Percentiles rank a stretch among this genome's conserved stretches.
These are phyloP conservation scores for Calonectria fujianensis DNA, from an alignment of 2,329 filamentous ascomycete genomes.

Conservation along the genomic window DNA sequence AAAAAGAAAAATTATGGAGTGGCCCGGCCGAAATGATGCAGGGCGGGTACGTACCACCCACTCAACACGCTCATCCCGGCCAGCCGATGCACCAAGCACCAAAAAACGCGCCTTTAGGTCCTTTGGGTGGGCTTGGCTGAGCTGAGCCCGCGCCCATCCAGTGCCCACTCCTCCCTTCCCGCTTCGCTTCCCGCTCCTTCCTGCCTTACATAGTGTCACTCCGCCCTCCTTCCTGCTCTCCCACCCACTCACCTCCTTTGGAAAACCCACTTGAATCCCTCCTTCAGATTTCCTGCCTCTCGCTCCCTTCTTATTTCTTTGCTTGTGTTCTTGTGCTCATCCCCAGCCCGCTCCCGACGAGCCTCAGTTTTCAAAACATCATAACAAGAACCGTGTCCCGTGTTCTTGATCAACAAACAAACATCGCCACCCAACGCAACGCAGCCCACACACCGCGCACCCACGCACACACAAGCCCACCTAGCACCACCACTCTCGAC, in stretches of 20 bases:
- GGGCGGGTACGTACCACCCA: slow-evolving; percentile 32
- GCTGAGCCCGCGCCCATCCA: slow-evolving; percentile 27
- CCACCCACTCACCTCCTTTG: slow-evolving; percentile 35
- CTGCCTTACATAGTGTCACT: slow-evolving; percentile 29
- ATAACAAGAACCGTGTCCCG: slow-evolving; percentile 32
- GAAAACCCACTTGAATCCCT: slow-evolving; percentile 37
- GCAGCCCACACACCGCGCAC: slow-evolving; percentile 15
- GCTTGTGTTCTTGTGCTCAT: slow-evolving; percentile 18
- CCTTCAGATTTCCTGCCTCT: slow-evolving; percentile 29
- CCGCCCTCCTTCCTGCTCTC: slow-evolving; percentile 34
- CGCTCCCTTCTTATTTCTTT: slow-evolving; percentile 32
- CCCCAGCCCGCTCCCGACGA: slow-evolving; percentile 36
- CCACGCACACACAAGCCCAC: slow-evolving; percentile 3
- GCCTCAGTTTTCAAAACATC: slow-evolving; percentile 15
- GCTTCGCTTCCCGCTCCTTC: slow-evolving; percentile 28
- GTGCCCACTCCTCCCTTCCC: slow-evolving; percentile 31
- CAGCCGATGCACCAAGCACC: slow-evolving; percentile 39
- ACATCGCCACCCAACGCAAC: slow-evolving; percentile 31
- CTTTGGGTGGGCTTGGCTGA: slow-evolving; percentile 34
- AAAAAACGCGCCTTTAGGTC: slow-evolving; percentile 39
- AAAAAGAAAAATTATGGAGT: slow-evolving; percentile 13
- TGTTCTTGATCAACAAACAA: slow-evolving; percentile 39
- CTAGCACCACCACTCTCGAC: not conserved
- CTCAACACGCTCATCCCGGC: slow-evolving; percentile 39
- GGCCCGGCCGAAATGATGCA: slow-evolving; percentile 22